Evolutionary conservation across 345 rosid genomes (phyloP), one percentile per base, ranked within the genome.

Genomic region (Trapa bicornis): DNA sequence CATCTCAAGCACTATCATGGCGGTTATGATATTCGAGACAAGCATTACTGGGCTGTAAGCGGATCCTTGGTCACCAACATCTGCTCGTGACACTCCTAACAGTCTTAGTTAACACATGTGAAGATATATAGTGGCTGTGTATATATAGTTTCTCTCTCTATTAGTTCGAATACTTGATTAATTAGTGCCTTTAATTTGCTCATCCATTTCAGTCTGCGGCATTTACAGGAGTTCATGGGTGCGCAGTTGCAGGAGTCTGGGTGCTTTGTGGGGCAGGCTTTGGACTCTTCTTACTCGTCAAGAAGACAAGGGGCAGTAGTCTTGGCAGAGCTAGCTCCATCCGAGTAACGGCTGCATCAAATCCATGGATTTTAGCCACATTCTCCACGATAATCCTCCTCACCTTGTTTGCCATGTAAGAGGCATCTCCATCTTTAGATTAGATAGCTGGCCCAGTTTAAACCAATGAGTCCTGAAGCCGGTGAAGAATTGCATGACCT

Each of bases 41-140:
- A 74, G 71, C 93, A 89, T 75, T 89, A 87, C 9, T 87, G 87
- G 93, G 82, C 88, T 16, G 93, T 89, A 72, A 80, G 96, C 77
- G 1, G 11, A 11, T 38, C 61, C 10, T 5, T 65, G 29, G 29
- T 22, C 29, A 22, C 43, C 9, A 60, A 41, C 43, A 41, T 41
- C 43, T 41, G 6, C 43, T 41, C 43, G 7, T 41, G 0, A 41
- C 7, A 41, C 7, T 41, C 43, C 43, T 41, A 41, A 41, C 43
- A 41, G 1, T 52, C 43, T 3, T 22, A 22, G 29, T 22, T 22
- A 22, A 22, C 29, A 22, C 29, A 22, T 22, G 29, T 22, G 29
- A 22, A 22, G 29, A 22, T 22, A 22, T 22, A 22, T 22, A 22
- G 29, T 22, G 29, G 29, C 29, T 22, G 29, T 22, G 29, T 22